Conservation (phyloP, 2,329 filamentous ascomycete species). For the Fusarium vanettenii region DNA sequence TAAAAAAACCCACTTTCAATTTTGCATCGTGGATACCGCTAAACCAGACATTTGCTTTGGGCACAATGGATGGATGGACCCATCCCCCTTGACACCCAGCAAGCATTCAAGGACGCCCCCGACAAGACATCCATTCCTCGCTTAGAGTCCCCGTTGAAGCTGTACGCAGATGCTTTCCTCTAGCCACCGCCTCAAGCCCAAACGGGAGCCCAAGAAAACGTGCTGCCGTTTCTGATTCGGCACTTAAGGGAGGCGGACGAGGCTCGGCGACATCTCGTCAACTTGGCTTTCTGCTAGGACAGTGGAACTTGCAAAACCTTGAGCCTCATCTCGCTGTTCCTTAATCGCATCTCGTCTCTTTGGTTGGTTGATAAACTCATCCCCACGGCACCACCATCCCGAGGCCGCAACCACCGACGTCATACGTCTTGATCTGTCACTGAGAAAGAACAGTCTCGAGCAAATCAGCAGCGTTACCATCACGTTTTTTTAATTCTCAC, state of each 20-base stretch:
- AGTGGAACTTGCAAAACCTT: not conserved
- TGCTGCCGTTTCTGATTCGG: not conserved
- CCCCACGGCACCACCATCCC: constrained; percentile 9
- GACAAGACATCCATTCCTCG: not conserved
- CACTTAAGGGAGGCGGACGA: not conserved
- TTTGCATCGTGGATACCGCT: constrained; percentile 29
- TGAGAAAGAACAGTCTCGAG: constrained; percentile 1
- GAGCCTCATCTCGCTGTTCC: not conserved
- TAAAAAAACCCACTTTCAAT: constrained; percentile 19
- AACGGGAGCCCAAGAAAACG: not conserved
- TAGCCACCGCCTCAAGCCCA: not conserved
- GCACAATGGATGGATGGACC: constrained; percentile 1
- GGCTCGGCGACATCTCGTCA: constrained; percentile 6
- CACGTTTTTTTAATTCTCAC: constrained; percentile 14
- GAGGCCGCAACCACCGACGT: constrained; percentile 29
- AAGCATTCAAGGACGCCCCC: not conserved
- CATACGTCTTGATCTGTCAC: constrained; percentile 21
- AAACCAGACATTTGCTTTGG: not conserved
- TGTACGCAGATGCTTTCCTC: not conserved
- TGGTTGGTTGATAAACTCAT: constrained; percentile 7
- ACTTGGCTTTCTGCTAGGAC: not conserved
- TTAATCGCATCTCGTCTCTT: constrained; percentile 16
- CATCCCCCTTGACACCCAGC: not conserved
- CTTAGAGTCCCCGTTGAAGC: not conserved
- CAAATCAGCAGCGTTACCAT: not conserved